A percentile compares a stretch with the other conserved stretches of the same genome.
Conservation (phyloP, 768 basidiomycete genomes). For the Galerina marginata region DNA sequence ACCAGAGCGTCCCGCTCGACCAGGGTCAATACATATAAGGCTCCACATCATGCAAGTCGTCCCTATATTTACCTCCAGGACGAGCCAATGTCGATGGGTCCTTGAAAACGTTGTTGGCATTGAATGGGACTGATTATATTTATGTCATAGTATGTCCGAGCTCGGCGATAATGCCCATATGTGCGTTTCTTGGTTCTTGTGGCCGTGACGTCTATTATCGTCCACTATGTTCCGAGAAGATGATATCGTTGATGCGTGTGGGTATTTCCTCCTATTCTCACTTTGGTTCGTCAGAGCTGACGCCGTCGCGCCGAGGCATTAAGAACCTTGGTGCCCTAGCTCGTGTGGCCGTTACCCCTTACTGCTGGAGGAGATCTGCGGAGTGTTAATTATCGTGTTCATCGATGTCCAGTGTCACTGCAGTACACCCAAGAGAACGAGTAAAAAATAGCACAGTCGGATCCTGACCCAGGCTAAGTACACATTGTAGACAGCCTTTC, state of each 20-base stretch:
- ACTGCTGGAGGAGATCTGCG: too few relatives aligned
- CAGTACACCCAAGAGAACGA: too few relatives aligned
- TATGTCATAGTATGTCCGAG: neutral
- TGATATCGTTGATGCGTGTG: neutral
- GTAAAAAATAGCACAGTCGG: too few relatives aligned
- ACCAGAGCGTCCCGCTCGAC: neutral
- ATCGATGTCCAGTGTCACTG: too few relatives aligned
- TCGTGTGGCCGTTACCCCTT: too few relatives aligned
- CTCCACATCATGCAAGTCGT: neutral
- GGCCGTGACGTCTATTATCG: constrained; percentile 7
- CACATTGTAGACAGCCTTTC: too few relatives aligned
- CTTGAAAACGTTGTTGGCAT: too few relatives aligned
- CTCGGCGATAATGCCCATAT: constrained; percentile 17
- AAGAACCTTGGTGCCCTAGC: too few relatives aligned
- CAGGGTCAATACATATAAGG: neutral
- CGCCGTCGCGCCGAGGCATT: too few relatives aligned
- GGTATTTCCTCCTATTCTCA: neutral
- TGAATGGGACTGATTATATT: neutral
- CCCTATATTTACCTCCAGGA: neutral
- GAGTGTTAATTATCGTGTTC: too few relatives aligned
- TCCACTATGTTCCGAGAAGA: neutral
- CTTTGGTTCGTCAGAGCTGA: too few relatives aligned
- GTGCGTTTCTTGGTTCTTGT: constrained; percentile 8
- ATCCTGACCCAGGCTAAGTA: too few relatives aligned
- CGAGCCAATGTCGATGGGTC: neutral